phyloP scores from a whole-genome alignment of 768 basidiomycete species.

The Phlebiopsis flavidoalba region DNA sequence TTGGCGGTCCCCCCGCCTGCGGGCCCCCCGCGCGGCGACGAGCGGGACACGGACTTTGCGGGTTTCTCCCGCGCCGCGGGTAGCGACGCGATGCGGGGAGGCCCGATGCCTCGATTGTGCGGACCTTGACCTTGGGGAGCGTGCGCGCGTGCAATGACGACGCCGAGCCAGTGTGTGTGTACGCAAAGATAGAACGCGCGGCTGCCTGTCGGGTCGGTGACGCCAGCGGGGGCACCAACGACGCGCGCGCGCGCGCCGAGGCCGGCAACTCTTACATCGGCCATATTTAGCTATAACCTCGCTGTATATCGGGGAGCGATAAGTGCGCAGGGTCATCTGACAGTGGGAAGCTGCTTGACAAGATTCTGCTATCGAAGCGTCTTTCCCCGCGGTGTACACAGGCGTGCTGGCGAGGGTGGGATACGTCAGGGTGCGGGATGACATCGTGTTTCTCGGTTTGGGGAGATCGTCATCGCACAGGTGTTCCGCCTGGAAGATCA shows the following conservation, averaged over 20 bases:
- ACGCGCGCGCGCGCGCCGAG: background rate
- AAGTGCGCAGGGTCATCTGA: background rate
- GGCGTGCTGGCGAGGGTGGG: background rate
- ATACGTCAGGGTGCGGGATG: background rate
- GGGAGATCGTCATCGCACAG: background rate
- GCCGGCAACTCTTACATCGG: conserved; percentile 3
- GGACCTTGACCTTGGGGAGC: background rate
- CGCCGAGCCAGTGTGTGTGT: background rate
- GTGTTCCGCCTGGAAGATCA: background rate
- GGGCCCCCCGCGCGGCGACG: background rate
- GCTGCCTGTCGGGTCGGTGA: background rate
- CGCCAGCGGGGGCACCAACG: background rate
- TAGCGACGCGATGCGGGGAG: background rate
- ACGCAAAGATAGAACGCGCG: background rate
- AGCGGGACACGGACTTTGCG: background rate
- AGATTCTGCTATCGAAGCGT: too few species aligned
- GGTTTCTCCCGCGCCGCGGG: background rate
- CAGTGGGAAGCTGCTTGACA: too few species aligned
- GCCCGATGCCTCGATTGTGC: background rate
- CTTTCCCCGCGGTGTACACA: too few species aligned
- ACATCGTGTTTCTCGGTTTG: background rate
- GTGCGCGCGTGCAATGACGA: background rate
- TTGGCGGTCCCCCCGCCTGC: background rate
- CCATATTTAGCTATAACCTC: conserved; percentile 6
- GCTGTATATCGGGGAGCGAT: background rate